A percentile compares a stretch with the other conserved stretches of the same genome.
phyloP scores from a whole-genome alignment of 1,284 basidiomycete genomes.

The Melampsora larici-populina region DNA sequence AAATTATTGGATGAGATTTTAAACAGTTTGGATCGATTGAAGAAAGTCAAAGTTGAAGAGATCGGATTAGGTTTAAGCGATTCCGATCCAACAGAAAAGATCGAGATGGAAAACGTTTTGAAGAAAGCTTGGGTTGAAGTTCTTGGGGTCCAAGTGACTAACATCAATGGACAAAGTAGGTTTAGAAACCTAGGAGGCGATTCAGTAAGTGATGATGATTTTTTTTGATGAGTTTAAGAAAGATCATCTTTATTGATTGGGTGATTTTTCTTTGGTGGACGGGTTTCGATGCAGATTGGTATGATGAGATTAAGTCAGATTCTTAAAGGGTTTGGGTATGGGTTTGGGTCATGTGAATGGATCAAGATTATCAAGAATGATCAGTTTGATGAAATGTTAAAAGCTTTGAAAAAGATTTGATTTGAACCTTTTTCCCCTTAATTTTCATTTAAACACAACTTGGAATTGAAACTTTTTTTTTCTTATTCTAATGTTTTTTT shows the following conservation, averaged over 20 bases:
- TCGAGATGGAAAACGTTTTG: conserved; percentile 14
- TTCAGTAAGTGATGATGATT: conserved; percentile 44
- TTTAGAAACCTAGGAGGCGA: conserved; percentile 49
- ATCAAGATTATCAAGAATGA: no score
- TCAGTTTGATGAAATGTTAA: no score
- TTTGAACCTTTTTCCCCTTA: no score
- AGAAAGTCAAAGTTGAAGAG: background rate
- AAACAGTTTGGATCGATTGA: background rate
- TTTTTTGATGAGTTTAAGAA: no score
- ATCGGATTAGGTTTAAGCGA: background rate
- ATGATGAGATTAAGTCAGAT: conserved; percentile 23
- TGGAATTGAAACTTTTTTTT: no score
- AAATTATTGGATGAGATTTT: background rate
- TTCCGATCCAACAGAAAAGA: background rate
- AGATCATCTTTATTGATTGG: background rate
- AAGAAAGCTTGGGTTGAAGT: conserved; percentile 45
- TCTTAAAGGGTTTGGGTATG: no score
- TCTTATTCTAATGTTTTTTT: no score
- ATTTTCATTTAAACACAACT: no score
- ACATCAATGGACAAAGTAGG: conserved; percentile 27
- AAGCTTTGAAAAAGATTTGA: no score
- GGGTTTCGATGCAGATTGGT: conserved; percentile 6
- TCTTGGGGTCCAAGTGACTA: conserved; percentile 28
- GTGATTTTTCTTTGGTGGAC: background rate
- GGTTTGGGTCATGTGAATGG: no score